Percentiles rank a stretch among this genome's conserved stretches.
Conservation (phyloP, 768 basidiomycete species). For the Kwoniella shandongensis region DNA sequence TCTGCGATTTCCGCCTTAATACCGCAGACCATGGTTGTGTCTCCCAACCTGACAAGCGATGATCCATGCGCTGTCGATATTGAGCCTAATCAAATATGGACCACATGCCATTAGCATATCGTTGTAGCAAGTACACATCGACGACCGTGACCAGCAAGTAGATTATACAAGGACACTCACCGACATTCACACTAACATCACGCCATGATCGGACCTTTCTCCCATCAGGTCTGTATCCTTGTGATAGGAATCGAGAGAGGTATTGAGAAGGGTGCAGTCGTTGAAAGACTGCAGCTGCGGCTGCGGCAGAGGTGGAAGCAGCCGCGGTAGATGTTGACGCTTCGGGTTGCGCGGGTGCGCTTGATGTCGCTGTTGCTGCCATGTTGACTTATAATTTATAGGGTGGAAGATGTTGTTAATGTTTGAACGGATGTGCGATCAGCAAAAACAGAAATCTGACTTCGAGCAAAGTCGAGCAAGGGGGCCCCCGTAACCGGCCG, state of each 20-base stretch:
- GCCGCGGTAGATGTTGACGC: constrained; percentile 18
- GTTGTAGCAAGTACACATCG: background rate
- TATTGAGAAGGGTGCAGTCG: constrained; percentile 86
- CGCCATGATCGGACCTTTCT: constrained; percentile 70
- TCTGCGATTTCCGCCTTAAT: constrained; percentile 94
- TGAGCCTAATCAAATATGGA: constrained; percentile 63
- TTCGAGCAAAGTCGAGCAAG: background rate
- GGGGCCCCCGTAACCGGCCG: background rate
- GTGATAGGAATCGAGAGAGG: constrained; percentile 77
- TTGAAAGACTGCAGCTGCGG: constrained; percentile 63
- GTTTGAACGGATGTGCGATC: too few relatives aligned
- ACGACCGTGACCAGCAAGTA: background rate
- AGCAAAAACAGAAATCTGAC: constrained; percentile 4
- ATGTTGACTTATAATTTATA: constrained; percentile 7
- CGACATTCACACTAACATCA: constrained; percentile 73
- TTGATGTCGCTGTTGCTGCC: constrained; percentile 17
- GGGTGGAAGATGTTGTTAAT: background rate
- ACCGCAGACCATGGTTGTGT: constrained; percentile 94
- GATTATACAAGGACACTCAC: constrained; percentile 55
- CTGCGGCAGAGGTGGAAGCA: constrained; percentile 19
- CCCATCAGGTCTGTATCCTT: constrained; percentile 80
- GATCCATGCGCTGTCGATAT: constrained; percentile 93
- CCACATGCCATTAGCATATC: background rate
- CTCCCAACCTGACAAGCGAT: constrained; percentile 82
- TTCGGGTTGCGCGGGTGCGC: background rate